Conservation (phyloP, 768 basidiomycete genomes). For the Boletus sensibilis region DNA sequence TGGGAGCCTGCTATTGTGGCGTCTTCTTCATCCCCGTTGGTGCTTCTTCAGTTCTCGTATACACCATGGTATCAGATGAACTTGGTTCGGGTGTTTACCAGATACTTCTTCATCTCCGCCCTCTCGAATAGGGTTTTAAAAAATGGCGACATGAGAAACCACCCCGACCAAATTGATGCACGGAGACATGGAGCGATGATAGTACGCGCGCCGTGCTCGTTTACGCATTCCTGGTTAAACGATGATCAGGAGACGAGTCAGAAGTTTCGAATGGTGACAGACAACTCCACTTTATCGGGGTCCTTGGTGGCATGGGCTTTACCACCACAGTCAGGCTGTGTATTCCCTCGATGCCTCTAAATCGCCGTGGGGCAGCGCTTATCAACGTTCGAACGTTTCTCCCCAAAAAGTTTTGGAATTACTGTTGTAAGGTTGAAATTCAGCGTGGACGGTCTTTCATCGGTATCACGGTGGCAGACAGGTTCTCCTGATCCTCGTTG, state of each 20-base stretch:
- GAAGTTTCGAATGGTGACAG: not conserved
- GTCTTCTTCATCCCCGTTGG: too few relatives aligned
- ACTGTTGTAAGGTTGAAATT: not conserved
- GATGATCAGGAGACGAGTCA: not conserved
- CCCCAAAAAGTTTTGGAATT: not conserved
- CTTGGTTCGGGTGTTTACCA: too few relatives aligned
- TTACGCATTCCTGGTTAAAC: not conserved
- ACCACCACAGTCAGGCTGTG: not conserved
- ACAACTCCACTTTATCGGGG: not conserved
- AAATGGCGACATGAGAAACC: not conserved
- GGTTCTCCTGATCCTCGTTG: not conserved
- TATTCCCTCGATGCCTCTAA: not conserved
- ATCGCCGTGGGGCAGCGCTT: conserved; percentile 4
- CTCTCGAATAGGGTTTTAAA: not conserved
- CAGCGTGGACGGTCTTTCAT: not conserved
- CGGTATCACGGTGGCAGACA: not conserved
- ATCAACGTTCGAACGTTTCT: not conserved
- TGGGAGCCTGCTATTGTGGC: too few relatives aligned
- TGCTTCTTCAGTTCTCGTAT: too few relatives aligned
- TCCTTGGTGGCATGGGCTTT: not conserved
- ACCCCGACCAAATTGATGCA: not conserved
- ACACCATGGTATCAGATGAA: too few relatives aligned
- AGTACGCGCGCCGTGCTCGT: not conserved
- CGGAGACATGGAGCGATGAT: not conserved
- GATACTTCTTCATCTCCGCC: too few relatives aligned